Evolutionary conservation across 208 protist genomes (phyloP).

Genomic region (Acanthamoeba lenticulata): DNA sequence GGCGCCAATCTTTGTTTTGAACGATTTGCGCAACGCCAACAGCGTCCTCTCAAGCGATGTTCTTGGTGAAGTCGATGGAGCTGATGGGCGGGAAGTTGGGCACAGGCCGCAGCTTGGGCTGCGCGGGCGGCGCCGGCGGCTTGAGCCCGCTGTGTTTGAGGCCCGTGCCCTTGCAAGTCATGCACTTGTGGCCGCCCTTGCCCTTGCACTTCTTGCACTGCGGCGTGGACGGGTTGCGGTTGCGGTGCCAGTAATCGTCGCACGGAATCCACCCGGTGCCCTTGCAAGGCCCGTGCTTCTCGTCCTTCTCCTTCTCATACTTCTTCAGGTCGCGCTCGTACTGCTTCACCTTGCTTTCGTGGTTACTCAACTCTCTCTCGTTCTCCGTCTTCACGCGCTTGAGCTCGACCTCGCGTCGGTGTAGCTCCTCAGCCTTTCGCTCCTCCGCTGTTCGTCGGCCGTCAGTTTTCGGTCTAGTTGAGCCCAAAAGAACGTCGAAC

Average conservation of each 20-base stretch:
- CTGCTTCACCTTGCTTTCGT: background rate
- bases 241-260: background rate
- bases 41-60: constrained; percentile 25
- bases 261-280: background rate
- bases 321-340: background rate
- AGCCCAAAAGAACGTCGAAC: background rate
- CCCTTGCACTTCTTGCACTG: background rate
- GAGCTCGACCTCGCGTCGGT: background rate
- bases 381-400: background rate
- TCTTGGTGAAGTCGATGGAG: background rate
- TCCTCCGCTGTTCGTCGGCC: too few relatives aligned
- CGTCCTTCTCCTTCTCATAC: background rate
- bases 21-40: background rate
- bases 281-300: background rate
- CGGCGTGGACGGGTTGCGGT: background rate
- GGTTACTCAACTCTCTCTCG: background rate
- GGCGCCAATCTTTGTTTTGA: too few relatives aligned
- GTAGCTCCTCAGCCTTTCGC: background rate
- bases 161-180: background rate
- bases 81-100: constrained; percentile 29
- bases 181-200: background rate
- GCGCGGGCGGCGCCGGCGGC: background rate
- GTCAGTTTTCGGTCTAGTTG: background rate
- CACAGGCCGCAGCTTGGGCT: background rate
- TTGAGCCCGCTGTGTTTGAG: background rate